A percentile compares a stretch with the other conserved stretches of the same genome.
Conservation (phyloP, 1,139 yeast species). For the Suhomyces yuchorum region DNA sequence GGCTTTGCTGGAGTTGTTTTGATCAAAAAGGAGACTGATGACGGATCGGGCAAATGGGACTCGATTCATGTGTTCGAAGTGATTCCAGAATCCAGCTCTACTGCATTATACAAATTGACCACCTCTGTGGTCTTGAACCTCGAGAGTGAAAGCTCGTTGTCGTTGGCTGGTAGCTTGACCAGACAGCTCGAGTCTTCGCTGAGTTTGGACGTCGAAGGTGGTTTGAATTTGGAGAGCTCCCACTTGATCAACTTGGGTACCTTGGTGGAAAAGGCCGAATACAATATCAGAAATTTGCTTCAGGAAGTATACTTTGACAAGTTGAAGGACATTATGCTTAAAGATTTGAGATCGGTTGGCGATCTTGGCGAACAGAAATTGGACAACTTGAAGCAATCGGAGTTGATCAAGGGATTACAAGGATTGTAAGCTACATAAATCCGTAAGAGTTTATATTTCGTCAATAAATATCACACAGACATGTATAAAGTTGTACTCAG, state of each 20-base stretch:
- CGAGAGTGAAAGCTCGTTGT: constrained; percentile 40
- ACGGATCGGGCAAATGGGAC: constrained; percentile 77
- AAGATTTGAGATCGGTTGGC: constrained; percentile 64
- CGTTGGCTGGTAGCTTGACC: constrained; percentile 80
- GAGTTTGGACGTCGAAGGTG: constrained; percentile 40
- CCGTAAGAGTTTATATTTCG: background rate
- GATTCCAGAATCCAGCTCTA: constrained; percentile 43
- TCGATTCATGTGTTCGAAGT: constrained; percentile 91
- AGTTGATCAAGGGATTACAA: constrained; percentile 53
- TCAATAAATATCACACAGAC: background rate
- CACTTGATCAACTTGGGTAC: constrained; percentile 88
- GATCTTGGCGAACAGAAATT: constrained; percentile 40
- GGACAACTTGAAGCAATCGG: constrained; percentile 49
- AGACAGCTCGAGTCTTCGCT: constrained; percentile 67
- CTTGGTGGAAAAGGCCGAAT: constrained; percentile 84
- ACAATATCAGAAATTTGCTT: constrained; percentile 79
- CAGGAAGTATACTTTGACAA: constrained; percentile 96
- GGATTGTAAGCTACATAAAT: constrained; percentile 12
- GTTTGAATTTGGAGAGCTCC: constrained; percentile 49
- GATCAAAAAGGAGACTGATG: constrained; percentile 68
- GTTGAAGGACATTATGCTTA: constrained; percentile 75
- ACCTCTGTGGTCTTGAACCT: constrained; percentile 86
- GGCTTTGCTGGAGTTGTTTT: constrained; percentile 90
- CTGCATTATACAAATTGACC: constrained; percentile 72
- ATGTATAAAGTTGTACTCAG: too few species aligned